Percentiles rank a stretch among this genome's conserved stretches.
These are phyloP conservation scores for Zychaea mexicana DNA, from an alignment of 371 early-diverging fungal genomes.

Conservation along the genomic window DNA sequence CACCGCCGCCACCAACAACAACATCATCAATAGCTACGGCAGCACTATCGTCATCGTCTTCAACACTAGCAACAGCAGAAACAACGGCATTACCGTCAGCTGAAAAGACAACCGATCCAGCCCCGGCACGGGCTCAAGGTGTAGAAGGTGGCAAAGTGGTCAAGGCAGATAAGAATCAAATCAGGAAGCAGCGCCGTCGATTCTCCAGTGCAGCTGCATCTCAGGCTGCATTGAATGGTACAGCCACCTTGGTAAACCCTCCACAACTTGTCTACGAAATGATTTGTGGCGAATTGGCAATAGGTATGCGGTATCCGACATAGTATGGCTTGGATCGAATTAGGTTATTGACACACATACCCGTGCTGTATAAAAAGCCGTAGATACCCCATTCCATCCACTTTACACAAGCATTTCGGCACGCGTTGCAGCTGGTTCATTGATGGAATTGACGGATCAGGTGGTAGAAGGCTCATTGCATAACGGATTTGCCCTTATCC, in stretches of 20 bases:
- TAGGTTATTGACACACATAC: no score
- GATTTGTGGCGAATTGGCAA: constrained; percentile 59
- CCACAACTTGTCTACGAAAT: constrained; percentile 55
- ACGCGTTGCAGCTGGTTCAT: constrained; percentile 57
- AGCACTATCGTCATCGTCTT: constrained; percentile 27
- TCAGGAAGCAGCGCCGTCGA: constrained; percentile 71
- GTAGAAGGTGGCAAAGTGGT: constrained; percentile 52
- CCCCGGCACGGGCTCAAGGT: constrained; percentile 20
- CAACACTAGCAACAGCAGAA: neutral
- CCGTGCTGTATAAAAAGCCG: constrained; percentile 25
- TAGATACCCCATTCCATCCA: constrained; percentile 65
- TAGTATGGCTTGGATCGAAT: no score
- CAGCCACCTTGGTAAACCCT: constrained; percentile 38
- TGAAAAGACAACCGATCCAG: neutral
- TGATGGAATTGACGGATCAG: constrained; percentile 53
- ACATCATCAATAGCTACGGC: constrained; percentile 32
- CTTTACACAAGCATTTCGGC: constrained; percentile 56
- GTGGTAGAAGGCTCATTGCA: constrained; percentile 56
- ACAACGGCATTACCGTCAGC: no score
- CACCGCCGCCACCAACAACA: constrained; percentile 15
- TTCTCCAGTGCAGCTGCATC: constrained; percentile 39
- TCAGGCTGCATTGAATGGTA: constrained; percentile 11
- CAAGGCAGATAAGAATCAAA: constrained; percentile 97
- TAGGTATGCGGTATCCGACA: no score
- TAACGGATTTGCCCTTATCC: constrained; percentile 69